phyloP scores from a whole-genome alignment of 169 alveolate species.

The Eimeria praecox region DNA sequence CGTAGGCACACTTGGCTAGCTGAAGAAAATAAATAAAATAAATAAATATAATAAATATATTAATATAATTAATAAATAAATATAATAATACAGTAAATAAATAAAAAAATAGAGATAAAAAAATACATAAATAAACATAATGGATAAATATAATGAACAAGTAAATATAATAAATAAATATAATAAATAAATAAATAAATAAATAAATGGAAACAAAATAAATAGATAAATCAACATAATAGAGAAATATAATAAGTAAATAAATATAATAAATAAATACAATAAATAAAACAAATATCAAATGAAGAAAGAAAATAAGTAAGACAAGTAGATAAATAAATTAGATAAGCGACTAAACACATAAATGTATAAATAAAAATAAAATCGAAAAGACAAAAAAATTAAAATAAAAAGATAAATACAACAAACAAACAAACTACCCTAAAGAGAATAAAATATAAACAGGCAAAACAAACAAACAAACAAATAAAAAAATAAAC shows the following conservation, averaged over 20 bases:
- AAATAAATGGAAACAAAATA: background rate
- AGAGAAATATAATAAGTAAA: background rate
- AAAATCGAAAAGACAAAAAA: background rate
- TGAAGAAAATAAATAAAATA: background rate
- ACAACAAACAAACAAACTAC: background rate
- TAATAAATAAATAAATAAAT: background rate
- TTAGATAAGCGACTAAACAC: background rate
- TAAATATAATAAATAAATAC: background rate
- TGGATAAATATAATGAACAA: background rate
- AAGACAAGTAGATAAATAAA: background rate
- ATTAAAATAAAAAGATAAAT: background rate
- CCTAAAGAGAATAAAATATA: background rate
- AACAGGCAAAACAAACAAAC: background rate
- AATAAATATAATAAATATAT: background rate
- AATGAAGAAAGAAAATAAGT: too few species aligned
- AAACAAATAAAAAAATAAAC: background rate
- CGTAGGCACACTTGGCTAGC: slow-evolving; percentile 13
- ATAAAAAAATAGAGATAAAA: too few species aligned
- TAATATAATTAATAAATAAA: background rate
- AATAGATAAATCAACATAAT: background rate
- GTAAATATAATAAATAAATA: background rate
- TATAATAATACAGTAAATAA: background rate
- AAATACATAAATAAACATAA: background rate
- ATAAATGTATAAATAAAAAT: background rate
- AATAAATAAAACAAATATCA: background rate